Evolutionary conservation across 768 basidiomycete species (phyloP), one percentile per base, ranked within the genome.

Genomic region (Boletus barrowsii): DNA sequence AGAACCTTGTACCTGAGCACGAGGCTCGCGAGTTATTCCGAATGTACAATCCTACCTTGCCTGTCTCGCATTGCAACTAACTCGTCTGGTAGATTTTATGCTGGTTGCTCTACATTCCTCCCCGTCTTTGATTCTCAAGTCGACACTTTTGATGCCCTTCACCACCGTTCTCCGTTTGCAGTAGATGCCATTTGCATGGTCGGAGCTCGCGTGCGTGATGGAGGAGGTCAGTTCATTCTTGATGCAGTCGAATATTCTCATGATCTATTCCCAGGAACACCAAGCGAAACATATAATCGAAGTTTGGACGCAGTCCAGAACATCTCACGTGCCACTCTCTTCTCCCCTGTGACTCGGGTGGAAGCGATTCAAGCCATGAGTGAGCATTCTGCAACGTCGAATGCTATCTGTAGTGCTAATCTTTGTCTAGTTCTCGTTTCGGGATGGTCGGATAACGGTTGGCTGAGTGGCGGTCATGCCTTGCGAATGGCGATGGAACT

Each of bases 311-410:
- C 95, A 67, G 92, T 94, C 33, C 90, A 93, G 62, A 72, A 79
- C 29, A 93, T 93, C 57, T 91, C 91, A 8, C 84, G 88, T 47
- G 87, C 87, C 7, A 92, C 90, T 3, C 77, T 98, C 17, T 98
- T 97, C 68, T 82, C 89, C 3, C 90, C 92, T 11, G 92, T 95
- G 20, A 76, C 83, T 57, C 79, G 92, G 33, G 80, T 84, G 57
- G 94, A 98, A 72, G 92, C 91, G 5, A 86, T 97, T 20, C 94
- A 95, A 68, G 88, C 93, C 10, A 96, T 93, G 90, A 90, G 92
- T 93, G 57, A 68, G 90, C 33, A 6, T 39, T 54, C n/a, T 37
- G 22, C 26, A 24, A 6, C 42, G 14, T 33, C 20, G 18, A 22
- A 18, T n/a, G 10, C 14, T 14, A 41, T 47, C 42, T 54, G 45